Base-by-base conservation (phyloP, 257 asterid genomes). In the Gentiana straminea region DNA sequence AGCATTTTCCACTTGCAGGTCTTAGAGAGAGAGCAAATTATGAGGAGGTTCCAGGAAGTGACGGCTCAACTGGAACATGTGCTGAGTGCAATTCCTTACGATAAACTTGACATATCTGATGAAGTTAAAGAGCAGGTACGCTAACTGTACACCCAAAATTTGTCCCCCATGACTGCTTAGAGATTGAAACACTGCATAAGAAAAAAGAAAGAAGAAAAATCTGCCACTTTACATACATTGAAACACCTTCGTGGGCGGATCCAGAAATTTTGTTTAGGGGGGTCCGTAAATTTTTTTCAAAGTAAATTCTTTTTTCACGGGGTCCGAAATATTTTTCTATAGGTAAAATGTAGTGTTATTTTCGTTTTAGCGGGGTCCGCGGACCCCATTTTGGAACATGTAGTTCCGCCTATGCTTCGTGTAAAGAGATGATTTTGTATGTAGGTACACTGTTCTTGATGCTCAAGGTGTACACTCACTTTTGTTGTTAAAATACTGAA, bases 91-190 rank as follows among this genome's bases (percentile, higher is more conserved):
- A 77, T 84, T 80, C 75, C 92, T 54, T 80, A 70, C 51, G 95
- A 88, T 64, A 75, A 77, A 54, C 97, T 92, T 37, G 97, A 88
- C 75, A 81, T 92, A 58, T 81, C 97, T 15, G 95, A 88, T 76
- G 97, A 92, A 81, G 95, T 92, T 48, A 85, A 92, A 70, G 99
- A 92, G 64, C 99, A 88, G 83, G 99, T 92, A 55, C 67, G 68
- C 33, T 8, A 10, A 4, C 35, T 58, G 43, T 1, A 12, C 24
- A 15, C 32, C 54, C n/a, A 10, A 9, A 49, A 41, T 56, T 49
- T 24, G 44, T 11, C 49, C 7, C 35, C 51, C 3, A 33, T 12
- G 13, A 1, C 12, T 56, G 24, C 24, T 24, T 24, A 24, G 24
- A 24, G 24, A 24, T 24, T 24, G 24, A 24, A 24, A 24, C 24